Conservation (phyloP, 176 grass and related monocot species). For the Musa beccarii region DNA sequence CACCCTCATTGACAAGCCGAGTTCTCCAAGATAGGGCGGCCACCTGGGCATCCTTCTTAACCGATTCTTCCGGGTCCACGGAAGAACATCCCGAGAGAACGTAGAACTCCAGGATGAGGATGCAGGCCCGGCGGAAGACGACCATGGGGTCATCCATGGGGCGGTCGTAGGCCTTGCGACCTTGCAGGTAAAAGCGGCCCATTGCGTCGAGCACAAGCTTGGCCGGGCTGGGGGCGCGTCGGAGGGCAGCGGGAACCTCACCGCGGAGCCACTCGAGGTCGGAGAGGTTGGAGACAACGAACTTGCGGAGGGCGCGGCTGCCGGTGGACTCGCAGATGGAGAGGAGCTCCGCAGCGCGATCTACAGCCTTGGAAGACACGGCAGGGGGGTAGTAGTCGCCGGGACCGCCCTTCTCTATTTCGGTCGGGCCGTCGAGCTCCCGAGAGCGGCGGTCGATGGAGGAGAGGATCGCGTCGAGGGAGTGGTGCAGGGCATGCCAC, state of each 20-base stretch:
- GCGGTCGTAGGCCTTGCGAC: slow-evolving; percentile 16
- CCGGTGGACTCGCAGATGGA: slow-evolving; percentile 29
- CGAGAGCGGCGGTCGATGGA: slow-evolving; percentile 15
- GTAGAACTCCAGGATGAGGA: slow-evolving; percentile 55
- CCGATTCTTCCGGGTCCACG: slow-evolving; percentile 20
- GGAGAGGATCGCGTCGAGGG: slow-evolving; percentile 33
- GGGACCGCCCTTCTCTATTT: background rate
- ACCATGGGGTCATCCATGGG: slow-evolving; percentile 22
- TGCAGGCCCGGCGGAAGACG: slow-evolving; percentile 27
- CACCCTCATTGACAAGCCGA: slow-evolving; percentile 25
- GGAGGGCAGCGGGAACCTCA: slow-evolving; percentile 26
- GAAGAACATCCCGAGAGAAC: slow-evolving; percentile 36
- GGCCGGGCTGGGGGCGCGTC: slow-evolving; percentile 32
- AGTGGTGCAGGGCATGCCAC: slow-evolving; percentile 31
- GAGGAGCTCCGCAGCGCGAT: slow-evolving; percentile 8
- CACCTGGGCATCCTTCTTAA: slow-evolving; percentile 14
- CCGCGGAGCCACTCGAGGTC: slow-evolving; percentile 36
- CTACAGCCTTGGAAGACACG: background rate
- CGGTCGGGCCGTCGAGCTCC: background rate
- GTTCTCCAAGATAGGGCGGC: slow-evolving; percentile 37
- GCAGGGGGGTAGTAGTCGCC: background rate
- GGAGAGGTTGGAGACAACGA: slow-evolving; percentile 18
- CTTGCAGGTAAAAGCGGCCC: slow-evolving; percentile 41
- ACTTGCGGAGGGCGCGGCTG: slow-evolving; percentile 29
- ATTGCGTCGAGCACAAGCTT: slow-evolving; percentile 38